Conservation (phyloP, 768 basidiomycete species). For the Mycena polygramma region DNA sequence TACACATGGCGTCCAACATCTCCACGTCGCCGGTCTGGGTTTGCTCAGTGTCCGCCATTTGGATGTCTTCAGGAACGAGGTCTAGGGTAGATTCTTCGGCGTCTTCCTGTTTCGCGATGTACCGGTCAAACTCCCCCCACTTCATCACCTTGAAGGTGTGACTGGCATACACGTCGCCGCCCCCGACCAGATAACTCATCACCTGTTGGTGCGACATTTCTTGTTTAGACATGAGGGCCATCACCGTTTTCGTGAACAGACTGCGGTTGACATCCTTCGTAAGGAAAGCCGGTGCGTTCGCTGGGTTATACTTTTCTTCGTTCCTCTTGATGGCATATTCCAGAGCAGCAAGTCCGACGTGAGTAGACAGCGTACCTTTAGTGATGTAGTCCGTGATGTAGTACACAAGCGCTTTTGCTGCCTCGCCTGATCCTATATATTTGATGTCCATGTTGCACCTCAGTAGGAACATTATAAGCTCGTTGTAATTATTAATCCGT, state of each 20-base stretch:
- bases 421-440: slow-evolving; percentile 38
- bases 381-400: slow-evolving; percentile 55
- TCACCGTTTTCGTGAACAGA: slow-evolving; percentile 14
- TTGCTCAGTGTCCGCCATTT: too few relatives aligned
- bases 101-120: too few relatives aligned
- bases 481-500: slow-evolving; percentile 35
- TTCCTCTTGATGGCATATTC: slow-evolving; percentile 27
- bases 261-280: neutral
- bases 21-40: too few relatives aligned
- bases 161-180: neutral
- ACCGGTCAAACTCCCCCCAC: too few relatives aligned
- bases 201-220: slow-evolving; percentile 23
- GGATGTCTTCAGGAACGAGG: too few relatives aligned
- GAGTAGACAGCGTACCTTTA: slow-evolving; percentile 39
- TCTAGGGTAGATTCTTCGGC: too few relatives aligned
- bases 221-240: slow-evolving; percentile 18
- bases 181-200: slow-evolving; percentile 10
- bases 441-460: slow-evolving; percentile 40
- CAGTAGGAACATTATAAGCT: slow-evolving; percentile 36
- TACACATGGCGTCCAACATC: too few relatives aligned
- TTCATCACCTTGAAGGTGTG: too few relatives aligned
- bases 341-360: slow-evolving; percentile 35
- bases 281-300: neutral
- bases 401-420: slow-evolving; percentile 46
- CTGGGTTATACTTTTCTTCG: neutral